Percentiles rank a stretch among this genome's conserved stretches.
phyloP scores from a whole-genome alignment of 192 early-diverging fungal species.

The Cladochytrium replicatum region DNA sequence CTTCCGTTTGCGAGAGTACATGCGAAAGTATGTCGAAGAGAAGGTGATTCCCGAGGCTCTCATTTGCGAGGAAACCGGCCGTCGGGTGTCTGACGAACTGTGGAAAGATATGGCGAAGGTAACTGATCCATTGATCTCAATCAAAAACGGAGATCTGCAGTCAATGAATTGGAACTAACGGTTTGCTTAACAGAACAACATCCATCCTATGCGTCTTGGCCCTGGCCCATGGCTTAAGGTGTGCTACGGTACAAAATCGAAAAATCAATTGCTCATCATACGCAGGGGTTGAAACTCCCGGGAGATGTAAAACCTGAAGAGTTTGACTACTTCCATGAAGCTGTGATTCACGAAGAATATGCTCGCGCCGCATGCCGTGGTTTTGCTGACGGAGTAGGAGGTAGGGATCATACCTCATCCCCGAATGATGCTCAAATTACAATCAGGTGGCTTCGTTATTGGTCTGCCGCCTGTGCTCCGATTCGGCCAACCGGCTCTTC shows the following conservation, averaged over 20 bases:
- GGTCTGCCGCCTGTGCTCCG: slow-evolving; percentile 33
- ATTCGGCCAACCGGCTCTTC: slow-evolving; percentile 32
- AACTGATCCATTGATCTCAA: slow-evolving; percentile 7
- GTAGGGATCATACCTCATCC: no score
- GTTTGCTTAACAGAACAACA: no score
- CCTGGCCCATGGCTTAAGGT: no score
- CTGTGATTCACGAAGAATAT: slow-evolving; percentile 14
- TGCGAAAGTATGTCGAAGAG: slow-evolving; percentile 3
- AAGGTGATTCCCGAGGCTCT: not conserved
- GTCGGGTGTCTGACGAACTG: not conserved
- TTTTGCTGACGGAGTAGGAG: no score
- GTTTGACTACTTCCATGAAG: slow-evolving; percentile 19
- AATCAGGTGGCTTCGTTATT: slow-evolving; percentile 33
- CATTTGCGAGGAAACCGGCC: slow-evolving; percentile 2
- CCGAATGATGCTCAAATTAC: no score
- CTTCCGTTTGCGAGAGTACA: not conserved
- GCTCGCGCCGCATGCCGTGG: no score
- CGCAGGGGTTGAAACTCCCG: slow-evolving; percentile 6
- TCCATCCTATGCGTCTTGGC: no score
- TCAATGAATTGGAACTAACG: no score
- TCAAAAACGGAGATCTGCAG: no score
- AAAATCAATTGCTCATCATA: slow-evolving; percentile 2
- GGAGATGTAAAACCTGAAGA: slow-evolving; percentile 8
- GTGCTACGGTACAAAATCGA: slow-evolving; percentile 1
- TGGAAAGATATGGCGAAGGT: slow-evolving; percentile 1